Conservation (phyloP, 2,329 filamentous ascomycete genomes). For the Exophiala sp. region DNA sequence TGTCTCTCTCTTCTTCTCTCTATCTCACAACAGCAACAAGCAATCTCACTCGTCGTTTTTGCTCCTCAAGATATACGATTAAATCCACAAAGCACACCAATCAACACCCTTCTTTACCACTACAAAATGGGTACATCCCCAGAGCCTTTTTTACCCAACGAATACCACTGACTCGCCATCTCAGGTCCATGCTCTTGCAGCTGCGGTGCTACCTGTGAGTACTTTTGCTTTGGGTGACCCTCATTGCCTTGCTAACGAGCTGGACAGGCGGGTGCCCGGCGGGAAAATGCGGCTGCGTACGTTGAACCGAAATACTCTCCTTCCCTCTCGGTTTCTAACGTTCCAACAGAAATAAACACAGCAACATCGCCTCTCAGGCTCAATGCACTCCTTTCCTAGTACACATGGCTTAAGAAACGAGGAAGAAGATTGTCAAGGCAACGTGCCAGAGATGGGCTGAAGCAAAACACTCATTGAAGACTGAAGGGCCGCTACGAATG, state of each 20-base stretch:
- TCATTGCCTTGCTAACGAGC: conserved; percentile 27
- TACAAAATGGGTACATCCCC: conserved; percentile 20
- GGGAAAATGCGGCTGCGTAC: conserved; percentile 28
- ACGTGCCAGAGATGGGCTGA: not conserved
- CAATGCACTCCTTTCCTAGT: not conserved
- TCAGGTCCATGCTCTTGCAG: conserved; percentile 26
- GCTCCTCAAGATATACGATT: not conserved
- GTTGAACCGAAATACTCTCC: not conserved
- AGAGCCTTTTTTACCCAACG: not conserved
- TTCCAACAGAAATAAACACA: conserved; percentile 16
- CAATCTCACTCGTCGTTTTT: conserved; percentile 12
- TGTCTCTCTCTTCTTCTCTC: not conserved
- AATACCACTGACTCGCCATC: conserved; percentile 11
- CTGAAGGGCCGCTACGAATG: not conserved
- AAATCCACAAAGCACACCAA: conserved; percentile 3
- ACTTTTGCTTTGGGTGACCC: conserved; percentile 50
- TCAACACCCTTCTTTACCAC: conserved; percentile 11
- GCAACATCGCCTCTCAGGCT: not conserved
- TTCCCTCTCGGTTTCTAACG: not conserved
- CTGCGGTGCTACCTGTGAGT: conserved; percentile 32
- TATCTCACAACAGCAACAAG: conserved; percentile 21
- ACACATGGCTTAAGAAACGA: conserved; percentile 4
- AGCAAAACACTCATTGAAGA: not conserved
- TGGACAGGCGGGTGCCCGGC: conserved; percentile 19
- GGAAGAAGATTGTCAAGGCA: not conserved